phyloP scores from a whole-genome alignment of 305 asterid species.

The Petunia hybrid region DNA sequence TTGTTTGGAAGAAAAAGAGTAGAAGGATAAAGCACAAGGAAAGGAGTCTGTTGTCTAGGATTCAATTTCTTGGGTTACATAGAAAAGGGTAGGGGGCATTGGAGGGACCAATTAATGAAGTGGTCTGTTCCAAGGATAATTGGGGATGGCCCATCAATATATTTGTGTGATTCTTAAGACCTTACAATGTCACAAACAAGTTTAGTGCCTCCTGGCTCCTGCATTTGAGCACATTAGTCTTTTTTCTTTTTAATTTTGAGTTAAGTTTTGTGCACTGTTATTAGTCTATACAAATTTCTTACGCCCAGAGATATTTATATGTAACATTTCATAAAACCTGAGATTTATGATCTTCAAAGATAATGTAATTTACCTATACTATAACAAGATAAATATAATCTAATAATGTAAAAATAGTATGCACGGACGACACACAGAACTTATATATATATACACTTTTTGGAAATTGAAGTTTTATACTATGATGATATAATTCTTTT shows the following conservation, averaged over 20 bases:
- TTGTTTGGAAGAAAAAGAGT: conserved; percentile 4
- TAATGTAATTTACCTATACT: no score
- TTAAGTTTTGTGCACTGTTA: no score
- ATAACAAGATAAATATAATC: no score
- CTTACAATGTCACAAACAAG: conserved; percentile 40
- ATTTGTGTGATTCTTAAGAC: conserved; percentile 34
- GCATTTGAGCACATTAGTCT: no score
- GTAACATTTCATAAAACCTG: no score
- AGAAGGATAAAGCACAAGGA: neutral
- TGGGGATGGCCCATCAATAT: conserved; percentile 40
- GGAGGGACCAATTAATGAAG: conserved; percentile 46
- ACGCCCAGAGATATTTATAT: no score
- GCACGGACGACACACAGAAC: no score
- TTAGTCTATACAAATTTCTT: no score
- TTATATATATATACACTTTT: no score
- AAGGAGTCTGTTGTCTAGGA: neutral
- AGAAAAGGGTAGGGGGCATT: neutral
- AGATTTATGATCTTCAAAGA: no score
- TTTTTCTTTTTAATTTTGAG: neutral
- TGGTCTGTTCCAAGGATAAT: conserved; percentile 42
- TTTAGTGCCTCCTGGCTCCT: conserved; percentile 29
- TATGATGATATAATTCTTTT: neutral
- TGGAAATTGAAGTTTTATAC: no score
- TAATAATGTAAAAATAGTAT: no score
- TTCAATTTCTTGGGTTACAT: conserved; percentile 1